phyloP scores from a whole-genome alignment of 257 asterid genomes.

The Fraxinus pennsylvanica region DNA sequence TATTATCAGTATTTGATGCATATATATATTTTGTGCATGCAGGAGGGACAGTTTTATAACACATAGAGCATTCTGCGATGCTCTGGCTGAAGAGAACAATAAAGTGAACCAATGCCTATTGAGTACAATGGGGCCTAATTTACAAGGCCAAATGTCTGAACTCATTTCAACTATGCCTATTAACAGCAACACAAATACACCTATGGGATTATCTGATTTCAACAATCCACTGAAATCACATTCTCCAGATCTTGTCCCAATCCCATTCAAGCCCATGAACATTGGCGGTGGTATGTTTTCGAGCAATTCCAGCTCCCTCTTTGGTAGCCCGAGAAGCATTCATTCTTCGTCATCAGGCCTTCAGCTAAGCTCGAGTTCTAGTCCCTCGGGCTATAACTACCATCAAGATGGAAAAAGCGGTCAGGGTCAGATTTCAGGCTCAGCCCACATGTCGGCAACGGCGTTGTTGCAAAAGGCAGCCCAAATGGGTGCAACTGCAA shows the following conservation, averaged over 20 bases:
- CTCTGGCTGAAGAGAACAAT: conserved; percentile 84
- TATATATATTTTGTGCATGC: conserved; percentile 20
- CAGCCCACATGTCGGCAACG: conserved; percentile 82
- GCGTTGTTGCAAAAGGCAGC: conserved; percentile 83
- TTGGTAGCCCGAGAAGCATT: conserved; percentile 58
- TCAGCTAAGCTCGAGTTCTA: conserved; percentile 65
- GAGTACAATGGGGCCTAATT: conserved; percentile 41
- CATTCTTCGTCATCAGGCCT: conserved; percentile 70
- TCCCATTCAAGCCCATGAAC: conserved; percentile 82
- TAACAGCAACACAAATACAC: conserved; percentile 33
- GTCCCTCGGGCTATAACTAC: conserved; percentile 45
- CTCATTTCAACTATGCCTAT: conserved; percentile 53
- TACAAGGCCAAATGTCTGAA: conserved; percentile 51
- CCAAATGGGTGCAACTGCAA: conserved; percentile 79
- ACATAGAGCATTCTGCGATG: conserved; percentile 94
- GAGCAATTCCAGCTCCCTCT: conserved; percentile 49
- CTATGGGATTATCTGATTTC: conserved; percentile 57
- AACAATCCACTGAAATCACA: conserved; percentile 59
- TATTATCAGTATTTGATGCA: background rate
- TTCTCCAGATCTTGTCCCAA: conserved; percentile 60
- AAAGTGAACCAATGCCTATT: conserved; percentile 60
- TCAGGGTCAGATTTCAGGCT: conserved; percentile 42
- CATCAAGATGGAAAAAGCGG: conserved; percentile 47
- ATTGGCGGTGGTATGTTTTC: conserved; percentile 67
- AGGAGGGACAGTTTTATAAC: conserved; percentile 96